Percentiles rank a stretch among this genome's conserved stretches.
Conservation (phyloP, 169 alveolate species). For the Eimeria praecox region DNA sequence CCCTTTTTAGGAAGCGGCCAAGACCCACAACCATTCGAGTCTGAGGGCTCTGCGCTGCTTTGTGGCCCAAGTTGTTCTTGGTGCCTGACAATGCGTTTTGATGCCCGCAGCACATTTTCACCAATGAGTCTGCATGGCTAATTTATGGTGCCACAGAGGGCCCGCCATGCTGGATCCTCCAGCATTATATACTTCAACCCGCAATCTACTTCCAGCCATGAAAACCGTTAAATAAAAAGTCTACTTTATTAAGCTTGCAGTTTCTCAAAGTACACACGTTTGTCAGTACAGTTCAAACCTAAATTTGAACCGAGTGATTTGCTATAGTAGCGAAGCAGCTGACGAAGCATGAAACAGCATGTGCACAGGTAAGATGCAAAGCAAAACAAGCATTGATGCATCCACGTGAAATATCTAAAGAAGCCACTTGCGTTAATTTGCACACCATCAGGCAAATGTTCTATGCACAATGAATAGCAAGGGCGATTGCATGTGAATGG, state of each 20-base stretch:
- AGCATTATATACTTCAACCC: not conserved
- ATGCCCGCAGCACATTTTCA: constrained; percentile 22
- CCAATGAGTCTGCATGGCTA: constrained; percentile 11
- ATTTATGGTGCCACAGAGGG: constrained; percentile 19
- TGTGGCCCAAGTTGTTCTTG: constrained; percentile 43
- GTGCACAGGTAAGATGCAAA: not conserved
- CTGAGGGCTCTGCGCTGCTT: constrained; percentile 59
- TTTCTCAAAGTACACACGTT: not conserved
- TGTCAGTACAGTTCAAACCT: not conserved
- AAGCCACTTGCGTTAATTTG: not conserved
- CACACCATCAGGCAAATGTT: not conserved
- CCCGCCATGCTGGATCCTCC: constrained; percentile 11
- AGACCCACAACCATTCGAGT: constrained; percentile 39
- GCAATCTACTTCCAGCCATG: not conserved
- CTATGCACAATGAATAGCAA: not conserved
- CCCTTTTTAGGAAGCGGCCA: constrained; percentile 30
- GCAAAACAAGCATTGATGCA: not conserved
- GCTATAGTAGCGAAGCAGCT: not conserved
- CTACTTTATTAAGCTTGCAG: not conserved
- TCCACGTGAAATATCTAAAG: not conserved
- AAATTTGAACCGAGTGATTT: not conserved
- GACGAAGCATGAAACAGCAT: not conserved
- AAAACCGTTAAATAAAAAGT: not conserved
- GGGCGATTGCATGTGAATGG: not conserved
- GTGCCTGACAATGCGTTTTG: constrained; percentile 61